Evolutionary conservation across 1,284 basidiomycete species (phyloP), one percentile per base, ranked within the genome.

Genomic region (Omphalotus olearius): DNA sequence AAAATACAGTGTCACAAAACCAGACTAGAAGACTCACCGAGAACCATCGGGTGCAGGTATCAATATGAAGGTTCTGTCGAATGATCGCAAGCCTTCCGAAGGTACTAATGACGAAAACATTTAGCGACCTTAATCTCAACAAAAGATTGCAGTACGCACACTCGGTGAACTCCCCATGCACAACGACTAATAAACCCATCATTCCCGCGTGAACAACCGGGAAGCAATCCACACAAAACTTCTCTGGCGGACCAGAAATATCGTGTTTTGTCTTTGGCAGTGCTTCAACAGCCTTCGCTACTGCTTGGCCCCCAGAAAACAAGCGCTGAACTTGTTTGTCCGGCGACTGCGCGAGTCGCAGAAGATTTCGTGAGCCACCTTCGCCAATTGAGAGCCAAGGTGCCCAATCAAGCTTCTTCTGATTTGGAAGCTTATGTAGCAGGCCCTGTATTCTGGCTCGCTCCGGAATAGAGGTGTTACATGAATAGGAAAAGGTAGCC

Each of bases 91-190:
- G 7, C 92, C 93, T 56, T 73, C 70, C 10, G 73, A 69, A 36
- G 72, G 74, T 49, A 74, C 84, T 87, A 59, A 50, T 53, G 41
- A 49, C 4, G 33, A 61, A 48, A 57, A 53, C 42, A 45, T 55
- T 37, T 51, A 37, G 26, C 45, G 45, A 40, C 30, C 28, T 20
- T 43, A n/a, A 30, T 39, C 5, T 5, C 2, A 23, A 23, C 23
- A 23, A 49, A 45, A 37, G 30, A 48, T 38, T 48, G 10, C 35
- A 45, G 43, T 17, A 42, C 85, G 61, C 62, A 93, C 93, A 74
- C 78, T 99, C 96, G 46, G 78, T 77, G 64, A 95, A 97, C 66
- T 98, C 87, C 6, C 96, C 96, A 65, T 98, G 93, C 28, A 98
- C 79, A 50, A 81, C 84, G 57, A 96, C 78, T 61, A 96, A 85